phyloP scores from a whole-genome alignment of 208 protist species.

The Leishmania mexicana region DNA sequence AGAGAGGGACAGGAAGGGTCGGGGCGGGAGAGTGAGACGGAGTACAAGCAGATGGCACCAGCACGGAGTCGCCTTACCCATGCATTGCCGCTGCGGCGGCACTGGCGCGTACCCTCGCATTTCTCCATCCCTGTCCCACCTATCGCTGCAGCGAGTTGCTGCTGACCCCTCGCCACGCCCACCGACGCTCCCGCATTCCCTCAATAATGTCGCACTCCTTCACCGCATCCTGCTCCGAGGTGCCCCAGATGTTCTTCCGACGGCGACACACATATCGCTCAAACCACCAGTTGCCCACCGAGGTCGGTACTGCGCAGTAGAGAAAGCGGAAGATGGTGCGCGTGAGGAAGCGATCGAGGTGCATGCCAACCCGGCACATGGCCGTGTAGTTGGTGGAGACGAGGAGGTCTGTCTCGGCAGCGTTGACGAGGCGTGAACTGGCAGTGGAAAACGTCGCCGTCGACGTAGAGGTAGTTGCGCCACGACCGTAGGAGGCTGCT shows the following conservation, averaged over 20 bases:
- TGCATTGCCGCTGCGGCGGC: background rate
- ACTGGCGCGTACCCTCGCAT: background rate
- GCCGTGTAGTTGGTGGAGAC: slow-evolving; percentile 75
- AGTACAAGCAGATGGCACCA: background rate
- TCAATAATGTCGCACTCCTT: slow-evolving; percentile 44
- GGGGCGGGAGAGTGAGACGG: background rate
- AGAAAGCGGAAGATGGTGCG: slow-evolving; percentile 37
- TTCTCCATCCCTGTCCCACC: background rate
- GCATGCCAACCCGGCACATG: slow-evolving; percentile 81
- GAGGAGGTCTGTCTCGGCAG: slow-evolving; percentile 59
- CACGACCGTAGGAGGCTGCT: background rate
- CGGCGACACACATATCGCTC: slow-evolving; percentile 40
- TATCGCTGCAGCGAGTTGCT: background rate
- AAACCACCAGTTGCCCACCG: slow-evolving; percentile 67
- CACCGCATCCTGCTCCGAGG: slow-evolving; percentile 78
- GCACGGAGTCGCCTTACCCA: background rate
- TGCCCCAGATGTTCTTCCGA: slow-evolving; percentile 73
- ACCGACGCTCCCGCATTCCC: slow-evolving; percentile 81
- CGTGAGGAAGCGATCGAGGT: slow-evolving; percentile 66
- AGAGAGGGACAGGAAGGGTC: background rate
- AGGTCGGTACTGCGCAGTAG: slow-evolving; percentile 52
- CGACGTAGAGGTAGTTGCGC: background rate
- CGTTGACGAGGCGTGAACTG: slow-evolving; percentile 19
- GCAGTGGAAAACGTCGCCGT: background rate
- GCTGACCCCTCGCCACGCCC: slow-evolving; percentile 39